phyloP scores from a whole-genome alignment of 2,329 filamentous ascomycete species.

The Fusarium coffeatum region DNA sequence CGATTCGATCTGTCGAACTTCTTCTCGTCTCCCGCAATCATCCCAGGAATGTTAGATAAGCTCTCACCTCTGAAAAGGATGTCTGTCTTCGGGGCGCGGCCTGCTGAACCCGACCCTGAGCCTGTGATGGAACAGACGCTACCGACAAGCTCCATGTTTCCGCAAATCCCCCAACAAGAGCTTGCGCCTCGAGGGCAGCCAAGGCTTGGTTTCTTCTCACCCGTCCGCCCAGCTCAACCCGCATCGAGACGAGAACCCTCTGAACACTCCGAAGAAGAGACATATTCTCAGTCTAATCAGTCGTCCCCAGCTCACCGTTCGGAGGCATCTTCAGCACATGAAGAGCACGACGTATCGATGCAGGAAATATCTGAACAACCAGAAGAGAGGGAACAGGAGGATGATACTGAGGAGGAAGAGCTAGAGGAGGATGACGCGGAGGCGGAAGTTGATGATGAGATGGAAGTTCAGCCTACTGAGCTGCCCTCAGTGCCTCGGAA shows the following conservation, averaged over 20 bases:
- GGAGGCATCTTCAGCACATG: slow-evolving; percentile 4
- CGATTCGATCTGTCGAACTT: slow-evolving; percentile 64
- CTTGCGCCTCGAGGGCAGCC: slow-evolving; percentile 49
- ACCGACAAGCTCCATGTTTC: slow-evolving; percentile 57
- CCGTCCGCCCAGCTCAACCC: slow-evolving; percentile 39
- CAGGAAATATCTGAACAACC: slow-evolving; percentile 13
- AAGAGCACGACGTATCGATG: slow-evolving; percentile 8
- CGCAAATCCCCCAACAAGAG: slow-evolving; percentile 49
- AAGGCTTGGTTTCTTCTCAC: slow-evolving; percentile 53
- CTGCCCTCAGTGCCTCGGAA: slow-evolving; percentile 58
- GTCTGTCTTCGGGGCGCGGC: slow-evolving; percentile 25
- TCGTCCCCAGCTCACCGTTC: slow-evolving; percentile 49
- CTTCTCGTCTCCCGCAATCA: slow-evolving; percentile 66
- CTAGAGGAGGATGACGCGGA: slow-evolving; percentile 29
- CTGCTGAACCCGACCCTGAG: slow-evolving; percentile 37
- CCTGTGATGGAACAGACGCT: slow-evolving; percentile 38
- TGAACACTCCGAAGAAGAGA: slow-evolving; percentile 45
- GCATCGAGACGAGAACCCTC: slow-evolving; percentile 6
- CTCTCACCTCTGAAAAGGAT: slow-evolving; percentile 45
- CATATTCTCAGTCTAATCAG: slow-evolving; percentile 49
- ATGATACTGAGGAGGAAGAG: slow-evolving; percentile 42
- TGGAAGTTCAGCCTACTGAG: slow-evolving; percentile 13
- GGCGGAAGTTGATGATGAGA: slow-evolving; percentile 48
- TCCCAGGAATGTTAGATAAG: slow-evolving; percentile 52
- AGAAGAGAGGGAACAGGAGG: neutral